Percentiles rank a stretch among this genome's conserved stretches.
These are phyloP conservation scores for Nowakowskiella sp. DNA, from an alignment of 192 early-diverging fungal genomes.

Conservation along the genomic window DNA sequence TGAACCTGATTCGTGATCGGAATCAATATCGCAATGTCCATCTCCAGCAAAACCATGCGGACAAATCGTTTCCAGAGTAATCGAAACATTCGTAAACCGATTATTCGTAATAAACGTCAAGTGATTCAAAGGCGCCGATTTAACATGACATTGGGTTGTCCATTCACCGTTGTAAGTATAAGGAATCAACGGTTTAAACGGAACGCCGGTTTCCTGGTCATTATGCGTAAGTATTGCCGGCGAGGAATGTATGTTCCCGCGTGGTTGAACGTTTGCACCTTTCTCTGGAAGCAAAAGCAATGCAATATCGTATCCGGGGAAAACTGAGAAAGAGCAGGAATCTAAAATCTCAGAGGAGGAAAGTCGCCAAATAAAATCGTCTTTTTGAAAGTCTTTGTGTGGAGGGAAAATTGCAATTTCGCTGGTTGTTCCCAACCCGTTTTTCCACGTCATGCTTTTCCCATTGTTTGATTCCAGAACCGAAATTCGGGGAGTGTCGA, in stretches of 20 bases:
- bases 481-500: background rate
- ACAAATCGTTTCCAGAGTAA: slow-evolving; percentile 36
- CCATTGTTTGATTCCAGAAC: slow-evolving; percentile 1
- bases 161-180: slow-evolving; percentile 53
- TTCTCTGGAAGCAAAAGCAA: slow-evolving; percentile 27
- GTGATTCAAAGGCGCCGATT: slow-evolving; percentile 16
- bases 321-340: slow-evolving; percentile 43
- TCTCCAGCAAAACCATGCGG: slow-evolving; percentile 23
- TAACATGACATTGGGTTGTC: slow-evolving; percentile 30
- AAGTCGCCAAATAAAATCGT: slow-evolving; percentile 53
- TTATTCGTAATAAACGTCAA: slow-evolving; percentile 37
- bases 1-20: background rate
- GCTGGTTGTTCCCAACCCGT: slow-evolving; percentile 52
- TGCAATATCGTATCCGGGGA: slow-evolving; percentile 50
- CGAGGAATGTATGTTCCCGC: slow-evolving; percentile 22
- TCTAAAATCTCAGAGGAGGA: slow-evolving; percentile 29
- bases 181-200: slow-evolving; percentile 45
- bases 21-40: background rate
- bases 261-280: slow-evolving; percentile 5
- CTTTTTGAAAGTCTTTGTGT: slow-evolving; percentile 28
- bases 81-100: slow-evolving; percentile 10
- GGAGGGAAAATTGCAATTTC: slow-evolving; percentile 51
- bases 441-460: slow-evolving; percentile 45
- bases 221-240: slow-evolving; percentile 42
- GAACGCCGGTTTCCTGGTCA: slow-evolving; percentile 37